These are phyloP conservation scores for Solanum gandarillasii DNA, from an alignment of 257 asterid genomes.

Conservation along the genomic window DNA sequence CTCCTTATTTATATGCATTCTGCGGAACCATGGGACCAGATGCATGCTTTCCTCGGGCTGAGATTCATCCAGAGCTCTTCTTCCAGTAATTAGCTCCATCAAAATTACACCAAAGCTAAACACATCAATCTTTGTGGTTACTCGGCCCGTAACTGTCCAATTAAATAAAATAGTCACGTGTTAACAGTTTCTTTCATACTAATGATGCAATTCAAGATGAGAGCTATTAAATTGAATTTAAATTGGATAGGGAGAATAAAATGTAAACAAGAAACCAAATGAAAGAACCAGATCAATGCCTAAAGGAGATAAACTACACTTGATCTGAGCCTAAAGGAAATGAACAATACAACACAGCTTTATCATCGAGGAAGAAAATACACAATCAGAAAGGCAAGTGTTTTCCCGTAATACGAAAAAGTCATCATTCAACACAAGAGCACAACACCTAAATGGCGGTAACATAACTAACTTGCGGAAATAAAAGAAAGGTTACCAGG, in stretches of 20 bases:
- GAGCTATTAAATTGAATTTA: not conserved
- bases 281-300: not conserved
- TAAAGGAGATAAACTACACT: not conserved
- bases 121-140: conserved; percentile 6
- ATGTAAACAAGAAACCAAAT: not conserved
- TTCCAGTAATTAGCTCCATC: conserved; percentile 8
- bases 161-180: not conserved
- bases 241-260: not conserved
- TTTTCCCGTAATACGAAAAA: not conserved
- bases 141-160: conserved; percentile 1
- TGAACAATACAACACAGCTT: not conserved
- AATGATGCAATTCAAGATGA: not conserved
- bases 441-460: not conserved
- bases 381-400: not conserved
- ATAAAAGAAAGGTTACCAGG: not conserved
- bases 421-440: not conserved
- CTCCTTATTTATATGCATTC: conserved; percentile 7
- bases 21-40: conserved; percentile 14
- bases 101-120: conserved; percentile 6
- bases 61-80: conserved; percentile 1
- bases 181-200: not conserved
- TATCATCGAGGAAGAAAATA: not conserved
- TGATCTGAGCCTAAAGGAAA: not conserved
- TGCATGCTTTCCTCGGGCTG: conserved; percentile 9
- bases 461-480: not conserved